Percentiles rank a stretch among this genome's conserved stretches.
Evolutionary conservation across 2,329 filamentous ascomycete species (phyloP).

Genomic region (Immersiporthe knoxdaviesiana): DNA sequence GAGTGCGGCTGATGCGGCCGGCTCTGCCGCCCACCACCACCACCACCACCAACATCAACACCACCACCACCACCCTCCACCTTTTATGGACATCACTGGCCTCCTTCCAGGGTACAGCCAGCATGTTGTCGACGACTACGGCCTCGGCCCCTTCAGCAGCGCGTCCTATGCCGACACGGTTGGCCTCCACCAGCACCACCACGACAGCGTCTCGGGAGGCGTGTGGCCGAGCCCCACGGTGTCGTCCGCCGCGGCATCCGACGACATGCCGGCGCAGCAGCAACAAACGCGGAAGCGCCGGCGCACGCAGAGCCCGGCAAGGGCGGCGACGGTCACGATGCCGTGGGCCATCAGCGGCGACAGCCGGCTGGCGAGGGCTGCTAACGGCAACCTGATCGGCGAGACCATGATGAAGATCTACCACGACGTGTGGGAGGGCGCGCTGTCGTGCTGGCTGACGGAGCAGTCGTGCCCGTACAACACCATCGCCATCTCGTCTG

Average conservation of each 20-base stretch:
- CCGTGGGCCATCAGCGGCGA: slow-evolving; percentile 15
- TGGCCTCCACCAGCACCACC: not conserved
- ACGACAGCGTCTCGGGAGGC: slow-evolving; percentile 3
- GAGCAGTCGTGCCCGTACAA: slow-evolving; percentile 57
- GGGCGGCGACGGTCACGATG: not conserved
- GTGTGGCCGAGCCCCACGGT: slow-evolving; percentile 17
- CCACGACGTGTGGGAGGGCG: slow-evolving; percentile 58
- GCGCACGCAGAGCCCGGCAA: slow-evolving; percentile 14
- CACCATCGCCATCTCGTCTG: slow-evolving; percentile 12
- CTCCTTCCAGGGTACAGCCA: slow-evolving; percentile 11
- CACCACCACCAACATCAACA: no score
- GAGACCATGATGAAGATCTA: slow-evolving; percentile 53
- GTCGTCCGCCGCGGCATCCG: not conserved
- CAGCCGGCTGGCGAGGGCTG: slow-evolving; percentile 34
- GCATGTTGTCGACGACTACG: slow-evolving; percentile 9
- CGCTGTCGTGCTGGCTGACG: slow-evolving; percentile 57
- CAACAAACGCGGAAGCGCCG: slow-evolving; percentile 21
- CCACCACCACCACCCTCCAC: not conserved
- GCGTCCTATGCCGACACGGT: not conserved
- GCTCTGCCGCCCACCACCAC: not conserved
- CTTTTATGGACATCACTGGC: slow-evolving; percentile 12
- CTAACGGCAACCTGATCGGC: slow-evolving; percentile 44
- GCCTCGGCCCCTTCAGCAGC: slow-evolving; percentile 13
- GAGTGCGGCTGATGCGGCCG: not conserved
- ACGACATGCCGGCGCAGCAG: slow-evolving; percentile 3